Base-by-base conservation (phyloP, 805 yeast species). In the Myxozyma sirexii region DNA sequence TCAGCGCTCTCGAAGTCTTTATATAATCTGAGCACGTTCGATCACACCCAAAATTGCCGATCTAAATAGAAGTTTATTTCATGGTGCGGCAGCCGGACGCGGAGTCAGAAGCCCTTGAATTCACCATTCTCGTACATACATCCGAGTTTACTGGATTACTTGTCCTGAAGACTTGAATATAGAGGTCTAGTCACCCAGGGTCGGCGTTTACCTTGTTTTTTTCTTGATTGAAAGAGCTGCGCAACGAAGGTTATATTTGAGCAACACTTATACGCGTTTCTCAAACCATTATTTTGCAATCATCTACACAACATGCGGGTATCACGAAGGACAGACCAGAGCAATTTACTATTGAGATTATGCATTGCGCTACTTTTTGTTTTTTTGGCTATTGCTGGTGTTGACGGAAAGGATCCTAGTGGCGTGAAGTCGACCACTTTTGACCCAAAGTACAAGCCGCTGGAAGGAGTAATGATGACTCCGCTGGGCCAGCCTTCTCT, bases 401-500 rank as follows among this genome's bases (percentile, higher is more conserved):
- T 27, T 21, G 60, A 60, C 8, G 60, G 56, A 13, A 51, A 56
- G 31, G 54, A 57, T 35, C 58, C 58, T 13, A 35, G 31, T 2
- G 65, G 65, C 4, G 60, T 51, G 17, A 46, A 62, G 24, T 62
- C 65, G 2, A 38, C 53, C 17, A 43, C 45, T n/a, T 62, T 62
- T 44, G 59, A 60, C 46, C 54, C 46, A 5, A 62, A 62, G 46
- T 62, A 62, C 43, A 43, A 26, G 21, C 65, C 66, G 5, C 29
- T 53, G 4, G 54, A 42, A 27, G 66, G 55, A 21, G 55, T 59
- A 8, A 24, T 60, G 35, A 39, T 60, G 41, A 51, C 66, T n/a
- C 66, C 66, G 1, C 13, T 42, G 21, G 59, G 63, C 26, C 64
- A 62, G 38, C 65, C 66, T 2, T 37, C 54, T n/a, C 31, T 61